Evolutionary conservation across 306 rosid species (phyloP).

Genomic region (Vigna angularis): DNA sequence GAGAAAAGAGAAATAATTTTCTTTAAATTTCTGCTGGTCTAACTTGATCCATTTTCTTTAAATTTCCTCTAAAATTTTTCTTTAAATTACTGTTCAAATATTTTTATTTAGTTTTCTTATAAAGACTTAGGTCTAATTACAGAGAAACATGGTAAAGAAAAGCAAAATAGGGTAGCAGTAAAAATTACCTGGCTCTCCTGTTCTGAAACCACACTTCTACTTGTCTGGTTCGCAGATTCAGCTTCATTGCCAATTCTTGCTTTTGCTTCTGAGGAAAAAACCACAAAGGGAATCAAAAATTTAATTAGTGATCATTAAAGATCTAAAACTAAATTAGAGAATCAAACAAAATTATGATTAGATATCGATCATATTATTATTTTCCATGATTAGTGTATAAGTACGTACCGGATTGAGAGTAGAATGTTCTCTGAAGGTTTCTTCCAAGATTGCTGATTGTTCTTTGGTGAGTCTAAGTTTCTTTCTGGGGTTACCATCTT

Average conservation of each 20-base stretch:
- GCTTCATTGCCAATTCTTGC: slow-evolving; percentile 72
- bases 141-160: not conserved
- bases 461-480: slow-evolving; percentile 87
- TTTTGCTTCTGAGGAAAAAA: slow-evolving; percentile 72
- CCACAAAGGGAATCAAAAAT: not conserved
- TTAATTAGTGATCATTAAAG: not conserved
- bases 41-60: no score
- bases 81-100: no score
- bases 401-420: slow-evolving; percentile 74
- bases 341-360: not conserved
- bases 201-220: slow-evolving; percentile 99
- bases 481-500: slow-evolving; percentile 71
- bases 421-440: slow-evolving; percentile 55
- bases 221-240: slow-evolving; percentile 81
- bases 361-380: not conserved
- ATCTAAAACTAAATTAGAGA: not conserved
- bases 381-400: no score
- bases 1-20: no score
- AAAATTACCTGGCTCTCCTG: slow-evolving; percentile 82
- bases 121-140: not conserved
- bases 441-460: slow-evolving; percentile 80
- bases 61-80: no score
- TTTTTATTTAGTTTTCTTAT: not conserved
- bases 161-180: not conserved
- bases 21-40: no score